Evolutionary conservation across 805 yeast genomes (phyloP).

Genomic region (Ogataea degrootiae): DNA sequence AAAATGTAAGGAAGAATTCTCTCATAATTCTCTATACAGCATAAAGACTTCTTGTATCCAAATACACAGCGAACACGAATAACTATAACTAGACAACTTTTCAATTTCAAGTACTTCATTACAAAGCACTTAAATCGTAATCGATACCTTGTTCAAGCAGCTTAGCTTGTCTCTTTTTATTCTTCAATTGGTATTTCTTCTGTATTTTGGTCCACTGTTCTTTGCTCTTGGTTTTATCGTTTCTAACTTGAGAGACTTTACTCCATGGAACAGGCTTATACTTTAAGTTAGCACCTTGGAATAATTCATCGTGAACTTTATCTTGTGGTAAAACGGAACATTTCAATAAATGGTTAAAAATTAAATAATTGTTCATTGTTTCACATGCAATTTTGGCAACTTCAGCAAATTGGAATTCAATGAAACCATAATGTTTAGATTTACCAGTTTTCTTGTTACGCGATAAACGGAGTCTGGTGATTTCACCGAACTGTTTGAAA

Average conservation of each 20-base stretch:
- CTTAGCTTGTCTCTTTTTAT: conserved; percentile 41
- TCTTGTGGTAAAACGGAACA: conserved; percentile 51
- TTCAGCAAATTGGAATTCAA: conserved; percentile 43
- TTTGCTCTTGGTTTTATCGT: conserved; percentile 54
- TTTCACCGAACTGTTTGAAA: conserved; percentile 86
- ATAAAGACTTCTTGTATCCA: too few relatives aligned
- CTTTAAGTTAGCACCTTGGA: conserved; percentile 49
- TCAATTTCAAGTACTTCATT: conserved; percentile 1
- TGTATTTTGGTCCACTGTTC: conserved; percentile 53
- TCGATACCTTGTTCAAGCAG: conserved; percentile 58
- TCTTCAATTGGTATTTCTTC: conserved; percentile 38
- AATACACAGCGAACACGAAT: not conserved
- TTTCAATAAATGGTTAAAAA: conserved; percentile 82
- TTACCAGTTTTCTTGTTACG: conserved; percentile 88
- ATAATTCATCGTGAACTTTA: conserved; percentile 52
- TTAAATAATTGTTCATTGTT: conserved; percentile 90
- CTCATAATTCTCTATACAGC: too few relatives aligned
- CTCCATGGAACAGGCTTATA: conserved; percentile 59
- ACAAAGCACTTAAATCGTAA: conserved; percentile 31
- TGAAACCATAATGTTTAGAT: conserved; percentile 86
- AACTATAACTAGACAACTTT: not conserved
- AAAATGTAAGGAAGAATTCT: too few relatives aligned
- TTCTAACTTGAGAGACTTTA: conserved; percentile 45
- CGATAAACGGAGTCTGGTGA: conserved; percentile 72
- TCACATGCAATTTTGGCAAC: conserved; percentile 90